Evolutionary conservation across 306 rosid species (phyloP).

Genomic region (Rosa lucieae): DNA sequence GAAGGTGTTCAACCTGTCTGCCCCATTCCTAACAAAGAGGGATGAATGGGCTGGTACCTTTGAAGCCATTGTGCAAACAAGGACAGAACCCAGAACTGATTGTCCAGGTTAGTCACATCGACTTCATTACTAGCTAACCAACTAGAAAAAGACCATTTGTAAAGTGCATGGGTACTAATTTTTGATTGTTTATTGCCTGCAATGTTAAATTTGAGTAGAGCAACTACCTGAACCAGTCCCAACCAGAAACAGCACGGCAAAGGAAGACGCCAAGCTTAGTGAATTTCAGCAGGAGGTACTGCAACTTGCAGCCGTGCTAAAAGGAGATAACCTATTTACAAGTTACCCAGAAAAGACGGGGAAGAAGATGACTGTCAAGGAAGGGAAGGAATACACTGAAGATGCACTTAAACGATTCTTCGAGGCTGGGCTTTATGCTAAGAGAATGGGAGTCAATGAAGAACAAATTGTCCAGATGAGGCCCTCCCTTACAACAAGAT

Average conservation of each 20-base stretch:
- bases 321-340: slow-evolving; percentile 67
- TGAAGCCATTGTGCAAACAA: slow-evolving; percentile 55
- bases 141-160: background rate
- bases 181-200: background rate
- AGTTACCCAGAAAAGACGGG: slow-evolving; percentile 61
- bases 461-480: slow-evolving; percentile 83
- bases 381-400: slow-evolving; percentile 70
- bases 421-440: slow-evolving; percentile 66
- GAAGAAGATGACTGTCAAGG: slow-evolving; percentile 64
- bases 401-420: slow-evolving; percentile 68
- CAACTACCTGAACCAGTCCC: slow-evolving; percentile 56
- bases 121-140: background rate
- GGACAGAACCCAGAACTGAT: slow-evolving; percentile 72
- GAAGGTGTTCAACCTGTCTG: slow-evolving; percentile 70
- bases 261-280: slow-evolving; percentile 52
- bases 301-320: slow-evolving; percentile 77
- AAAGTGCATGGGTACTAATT: background rate
- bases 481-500: slow-evolving; percentile 80
- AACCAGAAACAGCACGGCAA: slow-evolving; percentile 51
- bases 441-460: slow-evolving; percentile 72
- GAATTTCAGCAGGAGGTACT: slow-evolving; percentile 84
- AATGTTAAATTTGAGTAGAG: slow-evolving; percentile 36
- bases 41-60: slow-evolving; percentile 91
- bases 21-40: slow-evolving; percentile 72
- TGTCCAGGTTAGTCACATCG: slow-evolving; percentile 68